Conservation (phyloP, 768 basidiomycete species). For the Termitomyces bulborhizus region DNA sequence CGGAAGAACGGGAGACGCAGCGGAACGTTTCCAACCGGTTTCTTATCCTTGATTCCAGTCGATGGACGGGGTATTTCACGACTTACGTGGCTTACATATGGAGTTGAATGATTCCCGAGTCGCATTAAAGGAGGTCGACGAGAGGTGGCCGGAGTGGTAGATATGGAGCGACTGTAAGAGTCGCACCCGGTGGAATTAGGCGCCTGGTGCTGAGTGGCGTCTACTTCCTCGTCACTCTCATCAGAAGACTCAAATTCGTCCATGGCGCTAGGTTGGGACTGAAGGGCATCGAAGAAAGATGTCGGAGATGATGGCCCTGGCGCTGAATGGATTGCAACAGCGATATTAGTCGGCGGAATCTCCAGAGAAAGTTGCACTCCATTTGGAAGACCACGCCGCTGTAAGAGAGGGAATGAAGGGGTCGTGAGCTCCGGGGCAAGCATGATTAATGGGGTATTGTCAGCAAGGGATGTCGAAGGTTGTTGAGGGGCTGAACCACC, state of each 20-base stretch:
- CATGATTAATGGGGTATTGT: slow-evolving; percentile 28
- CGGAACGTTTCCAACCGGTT: slow-evolving; percentile 50
- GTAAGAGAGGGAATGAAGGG: slow-evolving; percentile 32
- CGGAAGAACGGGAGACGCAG: slow-evolving; percentile 39
- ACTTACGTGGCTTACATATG: slow-evolving; percentile 42
- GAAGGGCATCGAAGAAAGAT: slow-evolving; percentile 72
- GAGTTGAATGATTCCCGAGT: slow-evolving; percentile 65
- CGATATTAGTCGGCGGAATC: slow-evolving; percentile 37
- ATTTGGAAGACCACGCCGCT: slow-evolving; percentile 21
- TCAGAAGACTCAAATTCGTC: slow-evolving; percentile 65
- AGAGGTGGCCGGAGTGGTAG: slow-evolving; percentile 24
- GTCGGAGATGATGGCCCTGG: slow-evolving; percentile 61
- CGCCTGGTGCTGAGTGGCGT: slow-evolving; percentile 23
- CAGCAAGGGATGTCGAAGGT: slow-evolving; percentile 13
- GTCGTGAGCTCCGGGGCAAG: slow-evolving; percentile 37
- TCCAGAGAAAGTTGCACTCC: slow-evolving; percentile 31
- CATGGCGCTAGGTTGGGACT: slow-evolving; percentile 65
- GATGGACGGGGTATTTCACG: slow-evolving; percentile 27
- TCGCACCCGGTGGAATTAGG: slow-evolving; percentile 17
- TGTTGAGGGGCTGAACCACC: slow-evolving; percentile 11
- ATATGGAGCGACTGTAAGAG: slow-evolving; percentile 30
- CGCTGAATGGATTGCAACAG: slow-evolving; percentile 48
- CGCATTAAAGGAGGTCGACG: slow-evolving; percentile 49
- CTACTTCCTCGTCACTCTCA: slow-evolving; percentile 29
- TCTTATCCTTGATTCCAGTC: slow-evolving; percentile 28